These are phyloP conservation scores for Candida dubliniensis DNA, from an alignment of 1,139 yeast genomes.

Conservation along the genomic window DNA sequence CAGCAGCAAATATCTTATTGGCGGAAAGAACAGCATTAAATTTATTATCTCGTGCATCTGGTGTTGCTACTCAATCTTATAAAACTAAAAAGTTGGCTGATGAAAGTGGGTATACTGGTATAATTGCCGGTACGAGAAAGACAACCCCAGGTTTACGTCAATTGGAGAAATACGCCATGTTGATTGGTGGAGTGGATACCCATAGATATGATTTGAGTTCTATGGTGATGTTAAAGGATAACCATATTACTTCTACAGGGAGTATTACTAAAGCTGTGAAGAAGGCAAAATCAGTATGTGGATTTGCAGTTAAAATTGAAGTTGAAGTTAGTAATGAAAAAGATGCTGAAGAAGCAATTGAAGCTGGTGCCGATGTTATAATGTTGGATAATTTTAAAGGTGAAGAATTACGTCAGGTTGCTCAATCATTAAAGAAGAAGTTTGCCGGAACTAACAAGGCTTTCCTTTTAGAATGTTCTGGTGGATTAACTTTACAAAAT, in stretches of 20 bases:
- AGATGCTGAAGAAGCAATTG: conserved; percentile 90
- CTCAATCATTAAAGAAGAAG: conserved; percentile 56
- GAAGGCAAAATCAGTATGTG: conserved; percentile 77
- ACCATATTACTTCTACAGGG: conserved; percentile 90
- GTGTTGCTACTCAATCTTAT: conserved; percentile 81
- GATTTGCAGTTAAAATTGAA: conserved; percentile 87
- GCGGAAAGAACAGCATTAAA: conserved; percentile 90
- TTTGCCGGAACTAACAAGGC: conserved; percentile 52
- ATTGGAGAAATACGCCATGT: conserved; percentile 89
- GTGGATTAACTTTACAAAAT: conserved; percentile 78
- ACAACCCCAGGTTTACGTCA: conserved; percentile 94
- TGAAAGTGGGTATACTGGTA: conserved; percentile 71
- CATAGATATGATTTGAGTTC: conserved; percentile 89
- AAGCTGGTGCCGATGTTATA: conserved; percentile 93
- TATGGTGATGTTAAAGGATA: conserved; percentile 96
- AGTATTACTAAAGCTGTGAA: conserved; percentile 82
- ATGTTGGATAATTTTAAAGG: conserved; percentile 91
- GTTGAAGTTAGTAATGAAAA: conserved; percentile 83
- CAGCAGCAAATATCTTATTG: conserved; percentile 72
- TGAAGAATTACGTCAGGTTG: conserved; percentile 63
- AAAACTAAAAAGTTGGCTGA: conserved; percentile 62
- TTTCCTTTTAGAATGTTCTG: conserved; percentile 85
- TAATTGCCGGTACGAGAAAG: conserved; percentile 95
- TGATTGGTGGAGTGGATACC: conserved; percentile 92
- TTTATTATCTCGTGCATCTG: conserved; percentile 78